Percentiles rank a stretch among this genome's conserved stretches.
These are phyloP conservation scores for Rhizopogon vulgaris DNA, from an alignment of 768 basidiomycete species.

Conservation along the genomic window DNA sequence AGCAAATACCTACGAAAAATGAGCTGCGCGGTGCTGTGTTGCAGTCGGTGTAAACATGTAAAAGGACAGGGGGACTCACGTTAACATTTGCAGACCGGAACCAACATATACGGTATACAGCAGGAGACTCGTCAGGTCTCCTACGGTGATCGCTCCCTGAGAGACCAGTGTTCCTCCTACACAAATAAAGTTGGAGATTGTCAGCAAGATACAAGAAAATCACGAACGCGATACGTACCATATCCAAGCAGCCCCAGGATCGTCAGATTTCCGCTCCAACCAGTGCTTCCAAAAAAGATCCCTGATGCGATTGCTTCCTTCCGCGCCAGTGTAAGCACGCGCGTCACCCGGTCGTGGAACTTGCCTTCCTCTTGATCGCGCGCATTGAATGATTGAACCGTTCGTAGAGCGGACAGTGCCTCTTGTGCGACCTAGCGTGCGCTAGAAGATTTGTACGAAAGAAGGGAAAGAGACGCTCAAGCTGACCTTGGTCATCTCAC, in stretches of 20 bases:
- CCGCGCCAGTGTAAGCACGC: constrained; percentile 67
- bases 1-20: constrained; percentile 30
- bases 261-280: constrained; percentile 92
- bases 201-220: background rate
- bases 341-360: constrained; percentile 61
- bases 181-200: background rate
- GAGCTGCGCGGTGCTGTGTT: constrained; percentile 17
- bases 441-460: background rate
- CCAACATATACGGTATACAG: constrained; percentile 91
- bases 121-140: constrained; percentile 83
- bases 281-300: constrained; percentile 88
- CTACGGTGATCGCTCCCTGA: constrained; percentile 81
- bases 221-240: constrained; percentile 40
- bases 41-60: constrained; percentile 4
- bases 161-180: constrained; percentile 89
- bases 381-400: constrained; percentile 90
- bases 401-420: constrained; percentile 78
- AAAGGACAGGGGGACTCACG: constrained; percentile 36
- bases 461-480: constrained; percentile 4
- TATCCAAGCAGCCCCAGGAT: constrained; percentile 86
- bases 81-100: constrained; percentile 71
- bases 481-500: constrained; percentile 80
- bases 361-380: constrained; percentile 67
- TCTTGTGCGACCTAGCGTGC: constrained; percentile 72
- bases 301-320: constrained; percentile 88